Evolutionary conservation across 805 yeast species (phyloP).

Genomic region (Candida piceae): DNA sequence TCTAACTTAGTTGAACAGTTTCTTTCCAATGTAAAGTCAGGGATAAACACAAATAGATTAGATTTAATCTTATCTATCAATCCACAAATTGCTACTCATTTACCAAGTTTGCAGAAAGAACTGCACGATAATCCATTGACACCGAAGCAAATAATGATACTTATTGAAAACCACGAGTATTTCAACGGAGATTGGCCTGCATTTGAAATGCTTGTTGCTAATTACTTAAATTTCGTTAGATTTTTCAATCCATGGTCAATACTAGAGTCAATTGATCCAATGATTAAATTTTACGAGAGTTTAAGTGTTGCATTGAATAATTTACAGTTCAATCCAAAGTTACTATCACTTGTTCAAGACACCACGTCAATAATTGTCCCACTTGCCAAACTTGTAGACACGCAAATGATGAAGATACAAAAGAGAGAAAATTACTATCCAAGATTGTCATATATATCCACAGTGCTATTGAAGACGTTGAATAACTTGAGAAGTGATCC

Average conservation of each 20-base stretch:
- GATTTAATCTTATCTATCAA: constrained; percentile 17
- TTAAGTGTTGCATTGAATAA: constrained; percentile 47
- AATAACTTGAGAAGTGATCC: constrained; percentile 46
- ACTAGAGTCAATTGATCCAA: constrained; percentile 49
- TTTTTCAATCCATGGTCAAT: constrained; percentile 55
- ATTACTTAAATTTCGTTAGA: constrained; percentile 40
- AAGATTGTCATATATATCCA: constrained; percentile 43
- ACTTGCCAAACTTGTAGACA: constrained; percentile 38
- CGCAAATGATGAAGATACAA: constrained; percentile 33
- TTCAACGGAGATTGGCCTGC: constrained; percentile 37
- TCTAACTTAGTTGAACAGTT: constrained; percentile 7
- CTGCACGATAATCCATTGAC: constrained; percentile 1
- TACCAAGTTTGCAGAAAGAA: constrained; percentile 23
- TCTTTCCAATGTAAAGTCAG: constrained; percentile 8
- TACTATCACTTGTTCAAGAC: constrained; percentile 35
- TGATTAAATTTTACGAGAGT: constrained; percentile 41
- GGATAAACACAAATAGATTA: constrained; percentile 6
- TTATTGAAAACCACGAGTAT: constrained; percentile 26
- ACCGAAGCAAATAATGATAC: constrained; percentile 19
- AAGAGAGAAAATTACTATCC: constrained; percentile 33
- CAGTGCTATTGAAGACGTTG: constrained; percentile 43
- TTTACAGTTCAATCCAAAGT: constrained; percentile 31
- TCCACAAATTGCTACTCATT: constrained; percentile 15
- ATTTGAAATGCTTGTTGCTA: constrained; percentile 38
- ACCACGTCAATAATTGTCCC: constrained; percentile 38